These are phyloP conservation scores for Xylaria cubensis DNA, from an alignment of 495 filamentous ascomycete species.

Conservation along the genomic window DNA sequence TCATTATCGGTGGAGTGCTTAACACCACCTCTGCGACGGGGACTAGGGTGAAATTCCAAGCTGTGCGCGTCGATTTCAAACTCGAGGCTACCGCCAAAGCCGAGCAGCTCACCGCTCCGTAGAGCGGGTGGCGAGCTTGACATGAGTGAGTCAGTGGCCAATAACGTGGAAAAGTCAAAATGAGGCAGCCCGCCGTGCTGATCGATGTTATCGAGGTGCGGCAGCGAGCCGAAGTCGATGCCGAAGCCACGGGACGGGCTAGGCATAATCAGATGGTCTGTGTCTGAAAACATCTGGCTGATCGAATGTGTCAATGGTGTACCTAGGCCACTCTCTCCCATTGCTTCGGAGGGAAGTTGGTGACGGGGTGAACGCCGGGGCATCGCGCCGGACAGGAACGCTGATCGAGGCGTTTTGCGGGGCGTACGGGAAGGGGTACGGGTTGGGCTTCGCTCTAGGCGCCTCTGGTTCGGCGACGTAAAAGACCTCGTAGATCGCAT, in stretches of 20 bases:
- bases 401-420: constrained; percentile 44
- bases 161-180: constrained; percentile 52
- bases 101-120: constrained; percentile 14
- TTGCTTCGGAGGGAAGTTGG: constrained; percentile 47
- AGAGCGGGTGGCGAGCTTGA: constrained; percentile 60
- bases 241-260: constrained; percentile 45
- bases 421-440: constrained; percentile 47
- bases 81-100: constrained; percentile 25
- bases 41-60: constrained; percentile 9
- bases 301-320: constrained; percentile 68
- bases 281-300: constrained; percentile 63
- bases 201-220: constrained; percentile 49
- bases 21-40: not conserved
- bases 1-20: constrained; percentile 1
- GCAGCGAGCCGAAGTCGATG: constrained; percentile 48
- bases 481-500: constrained; percentile 50
- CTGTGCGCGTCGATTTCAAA: constrained; percentile 21
- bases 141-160: constrained; percentile 58
- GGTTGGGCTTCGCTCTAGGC: constrained; percentile 52
- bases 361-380: constrained; percentile 38
- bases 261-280: constrained; percentile 52
- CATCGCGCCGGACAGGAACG: constrained; percentile 30
- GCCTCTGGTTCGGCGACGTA: constrained; percentile 43
- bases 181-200: constrained; percentile 35
- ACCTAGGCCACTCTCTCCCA: constrained; percentile 45